Base-by-base conservation (phyloP, 2,329 filamentous ascomycete species). In the Pseudopyricularia cyperi region DNA sequence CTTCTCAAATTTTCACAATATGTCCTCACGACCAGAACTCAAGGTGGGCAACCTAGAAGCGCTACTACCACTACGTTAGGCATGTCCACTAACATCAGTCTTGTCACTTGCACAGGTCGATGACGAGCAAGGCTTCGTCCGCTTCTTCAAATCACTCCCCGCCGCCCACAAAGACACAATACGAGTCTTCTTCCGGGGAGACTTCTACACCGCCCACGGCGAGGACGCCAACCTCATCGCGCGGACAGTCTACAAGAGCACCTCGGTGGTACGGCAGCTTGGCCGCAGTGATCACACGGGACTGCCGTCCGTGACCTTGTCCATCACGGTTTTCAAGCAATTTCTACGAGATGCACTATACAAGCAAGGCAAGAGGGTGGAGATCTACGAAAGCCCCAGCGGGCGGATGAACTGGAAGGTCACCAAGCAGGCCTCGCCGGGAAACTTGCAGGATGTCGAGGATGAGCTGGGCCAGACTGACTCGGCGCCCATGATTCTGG, bases 41-140 rank as follows among this genome's bases (percentile, higher is more conserved):
- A 87, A 85, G 77, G 83, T 84, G 19, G 39, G 22, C 22, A 14
- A 24, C 39, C 12, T 11, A 19, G 15, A 44, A 44, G 11, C 12
- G 22, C 22, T 24, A 5, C n/a, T 46, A 19, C 14, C 15, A 33
- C 24, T 11, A 7, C 14, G 7, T 30, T 8, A 14, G 15, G 22
- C 7, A 34, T 30, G 24, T 24, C 19, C 22, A 15, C 39, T 44
- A 44, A 44, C 39, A 24, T 11, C 12, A 11, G 17, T 11, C 11
- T 1, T 24, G 24, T 44, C 12, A 24, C 15, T 24, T 14, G 5
- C 4, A 48, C 50, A 90, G 86, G 88, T 97, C 65, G 94, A 98
- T 63, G 93, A 98, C 65, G 93, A 98, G 73, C 83, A 85, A 63
- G 89, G 91, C 59, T 98, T 98, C 74, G 96, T 97, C 71, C 88